These are phyloP conservation scores for Clitopilus passeckerianus DNA, from an alignment of 768 basidiomycete species.

Conservation along the genomic window DNA sequence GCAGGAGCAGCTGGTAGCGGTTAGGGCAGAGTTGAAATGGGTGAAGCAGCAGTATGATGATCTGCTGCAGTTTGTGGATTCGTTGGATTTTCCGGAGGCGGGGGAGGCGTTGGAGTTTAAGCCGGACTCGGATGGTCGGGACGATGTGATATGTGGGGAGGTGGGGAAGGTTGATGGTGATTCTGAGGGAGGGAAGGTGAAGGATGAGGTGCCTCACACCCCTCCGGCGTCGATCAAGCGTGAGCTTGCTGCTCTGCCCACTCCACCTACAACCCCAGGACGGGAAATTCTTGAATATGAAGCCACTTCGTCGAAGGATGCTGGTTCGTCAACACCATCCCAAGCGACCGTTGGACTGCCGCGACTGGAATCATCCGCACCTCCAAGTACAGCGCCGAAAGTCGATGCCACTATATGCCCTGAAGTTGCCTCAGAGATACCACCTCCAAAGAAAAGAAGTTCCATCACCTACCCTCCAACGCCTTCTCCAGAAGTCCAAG, in stretches of 20 bases:
- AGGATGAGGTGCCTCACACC: not conserved
- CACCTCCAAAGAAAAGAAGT: too few relatives aligned
- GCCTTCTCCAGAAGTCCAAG: not conserved
- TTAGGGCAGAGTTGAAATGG: not conserved
- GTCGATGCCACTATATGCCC: too few relatives aligned
- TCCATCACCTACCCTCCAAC: not conserved
- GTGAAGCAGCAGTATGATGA: not conserved
- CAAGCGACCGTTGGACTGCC: too few relatives aligned
- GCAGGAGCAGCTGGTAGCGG: not conserved
- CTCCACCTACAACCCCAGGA: not conserved
- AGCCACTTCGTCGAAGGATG: not conserved
- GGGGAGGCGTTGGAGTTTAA: not conserved
- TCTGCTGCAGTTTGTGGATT: not conserved
- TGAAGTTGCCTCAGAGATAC: too few relatives aligned
- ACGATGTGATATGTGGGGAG: not conserved
- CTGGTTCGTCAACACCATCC: too few relatives aligned
- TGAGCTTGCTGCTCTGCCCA: not conserved
- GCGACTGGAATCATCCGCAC: not conserved
- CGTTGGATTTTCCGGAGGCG: not conserved
- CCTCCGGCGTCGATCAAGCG: not conserved
- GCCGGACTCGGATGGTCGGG: not conserved
- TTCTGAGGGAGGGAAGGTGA: not conserved
- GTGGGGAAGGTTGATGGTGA: not conserved
- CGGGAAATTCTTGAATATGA: not conserved
- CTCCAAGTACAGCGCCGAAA: not conserved